Conservation (phyloP, 306 rosid species). For the Vigna hirtella region DNA sequence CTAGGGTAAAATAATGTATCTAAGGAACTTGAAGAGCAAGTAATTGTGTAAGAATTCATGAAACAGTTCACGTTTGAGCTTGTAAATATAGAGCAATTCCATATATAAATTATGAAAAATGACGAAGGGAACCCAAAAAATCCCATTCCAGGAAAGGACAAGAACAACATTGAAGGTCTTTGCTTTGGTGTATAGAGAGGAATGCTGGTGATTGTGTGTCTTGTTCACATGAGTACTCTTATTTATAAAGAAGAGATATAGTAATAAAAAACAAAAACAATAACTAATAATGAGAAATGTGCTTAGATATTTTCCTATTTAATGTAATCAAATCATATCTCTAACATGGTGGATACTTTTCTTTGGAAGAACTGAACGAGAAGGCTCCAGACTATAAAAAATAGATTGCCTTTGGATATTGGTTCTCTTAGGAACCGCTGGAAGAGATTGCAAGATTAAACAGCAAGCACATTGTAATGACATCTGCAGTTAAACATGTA, state of each 20-base stretch:
- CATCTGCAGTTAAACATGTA: slow-evolving; percentile 50
- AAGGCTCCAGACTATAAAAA: slow-evolving; percentile 62
- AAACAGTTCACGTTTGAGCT: background rate
- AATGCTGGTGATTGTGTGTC: too few species aligned
- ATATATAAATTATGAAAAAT: background rate
- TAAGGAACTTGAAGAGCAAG: slow-evolving; percentile 4
- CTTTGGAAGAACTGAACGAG: slow-evolving; percentile 60
- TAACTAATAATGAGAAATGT: too few species aligned
- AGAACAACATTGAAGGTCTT: background rate
- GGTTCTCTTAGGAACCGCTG: slow-evolving; percentile 52
- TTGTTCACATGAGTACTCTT: too few species aligned
- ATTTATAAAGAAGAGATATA: too few species aligned
- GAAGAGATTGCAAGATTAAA: slow-evolving; percentile 49
- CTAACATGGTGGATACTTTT: slow-evolving; percentile 64
- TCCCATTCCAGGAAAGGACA: slow-evolving; percentile 7
- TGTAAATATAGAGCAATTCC: slow-evolving; percentile 24
- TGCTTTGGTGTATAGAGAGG: too few species aligned
- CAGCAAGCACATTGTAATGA: slow-evolving; percentile 60
- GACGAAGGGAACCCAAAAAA: slow-evolving; percentile 7
- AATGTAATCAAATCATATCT: too few species aligned
- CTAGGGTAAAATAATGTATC: slow-evolving; percentile 30
- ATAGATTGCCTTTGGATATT: slow-evolving; percentile 63
- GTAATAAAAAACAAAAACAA: too few species aligned
- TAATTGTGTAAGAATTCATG: slow-evolving; percentile 21
- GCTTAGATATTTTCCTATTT: too few species aligned